phyloP scores from a whole-genome alignment of 2,329 filamentous ascomycete genomes.

The Xylariaceae sp. region DNA sequence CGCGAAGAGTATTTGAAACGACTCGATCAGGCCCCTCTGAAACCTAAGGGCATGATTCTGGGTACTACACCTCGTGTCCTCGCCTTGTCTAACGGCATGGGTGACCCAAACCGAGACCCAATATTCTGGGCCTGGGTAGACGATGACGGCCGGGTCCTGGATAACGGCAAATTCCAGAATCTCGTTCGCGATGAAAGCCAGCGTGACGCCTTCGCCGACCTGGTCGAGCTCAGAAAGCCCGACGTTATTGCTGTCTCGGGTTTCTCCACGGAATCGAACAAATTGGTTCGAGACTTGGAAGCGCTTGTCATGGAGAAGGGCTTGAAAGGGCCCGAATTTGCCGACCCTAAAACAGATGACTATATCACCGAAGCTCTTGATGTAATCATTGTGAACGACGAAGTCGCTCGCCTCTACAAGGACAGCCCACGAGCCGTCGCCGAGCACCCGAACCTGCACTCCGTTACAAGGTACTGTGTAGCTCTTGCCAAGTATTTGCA shows the following conservation, averaged over 20 bases:
- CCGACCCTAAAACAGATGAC: conserved; percentile 73
- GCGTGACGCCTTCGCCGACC: conserved; percentile 69
- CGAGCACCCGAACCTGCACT: conserved; percentile 78
- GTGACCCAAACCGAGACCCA: conserved; percentile 69
- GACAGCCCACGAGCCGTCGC: conserved; percentile 75
- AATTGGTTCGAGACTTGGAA: conserved; percentile 77
- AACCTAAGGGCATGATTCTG: conserved; percentile 86
- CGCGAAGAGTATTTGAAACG: conserved; percentile 86
- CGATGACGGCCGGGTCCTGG: conserved; percentile 83
- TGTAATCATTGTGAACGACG: conserved; percentile 89
- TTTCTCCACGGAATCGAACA: conserved; percentile 82
- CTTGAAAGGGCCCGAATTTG: conserved; percentile 76
- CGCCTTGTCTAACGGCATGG: conserved; percentile 81
- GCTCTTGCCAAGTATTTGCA: conserved; percentile 89
- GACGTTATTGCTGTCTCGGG: conserved; percentile 90
- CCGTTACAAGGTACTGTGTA: conserved; percentile 84
- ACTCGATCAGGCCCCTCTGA: conserved; percentile 93
- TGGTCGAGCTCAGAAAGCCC: conserved; percentile 76
- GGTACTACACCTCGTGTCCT: conserved; percentile 87
- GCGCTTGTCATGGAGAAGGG: conserved; percentile 74
- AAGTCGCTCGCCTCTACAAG: conserved; percentile 95
- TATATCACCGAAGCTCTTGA: conserved; percentile 78
- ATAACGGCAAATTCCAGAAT: conserved; percentile 84
- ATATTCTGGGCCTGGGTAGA: conserved; percentile 91
- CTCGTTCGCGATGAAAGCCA: conserved; percentile 68